Conservation (phyloP, 2,329 filamentous ascomycete species). For the Moelleriella libera region DNA sequence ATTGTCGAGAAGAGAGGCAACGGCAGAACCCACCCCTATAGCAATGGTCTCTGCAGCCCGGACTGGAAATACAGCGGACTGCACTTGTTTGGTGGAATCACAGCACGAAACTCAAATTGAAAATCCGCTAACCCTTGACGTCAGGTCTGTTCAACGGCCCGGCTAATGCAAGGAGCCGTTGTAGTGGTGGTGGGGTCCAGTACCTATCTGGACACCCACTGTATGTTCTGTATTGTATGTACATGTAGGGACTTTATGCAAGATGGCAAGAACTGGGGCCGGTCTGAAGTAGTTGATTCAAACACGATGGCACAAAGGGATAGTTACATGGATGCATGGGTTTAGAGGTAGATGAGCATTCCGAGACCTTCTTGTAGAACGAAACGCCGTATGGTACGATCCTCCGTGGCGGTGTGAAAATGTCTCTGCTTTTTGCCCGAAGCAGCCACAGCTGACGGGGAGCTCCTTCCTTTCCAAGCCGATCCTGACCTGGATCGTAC, state of each 20-base stretch:
- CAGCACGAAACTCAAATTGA: background rate
- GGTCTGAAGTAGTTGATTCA: background rate
- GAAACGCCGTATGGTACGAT: too few relatives aligned
- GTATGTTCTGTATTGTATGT: background rate
- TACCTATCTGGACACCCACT: background rate
- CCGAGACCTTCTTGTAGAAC: too few relatives aligned
- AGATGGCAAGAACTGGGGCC: too few relatives aligned
- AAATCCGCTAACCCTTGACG: background rate
- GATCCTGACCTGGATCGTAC: too few relatives aligned
- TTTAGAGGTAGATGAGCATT: too few relatives aligned
- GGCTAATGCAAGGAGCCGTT: background rate
- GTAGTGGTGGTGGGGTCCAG: background rate
- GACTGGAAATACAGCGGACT: too few relatives aligned
- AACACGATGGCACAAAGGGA: background rate
- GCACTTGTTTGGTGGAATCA: background rate
- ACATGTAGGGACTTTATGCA: background rate
- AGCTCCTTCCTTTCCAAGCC: too few relatives aligned
- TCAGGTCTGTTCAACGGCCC: background rate
- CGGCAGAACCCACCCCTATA: background rate
- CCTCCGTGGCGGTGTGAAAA: too few relatives aligned
- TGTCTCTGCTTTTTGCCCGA: too few relatives aligned
- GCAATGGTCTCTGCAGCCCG: background rate
- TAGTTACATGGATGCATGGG: too few relatives aligned
- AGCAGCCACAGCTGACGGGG: too few relatives aligned
- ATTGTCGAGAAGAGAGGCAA: background rate